A percentile compares a stretch with the other conserved stretches of the same genome.
Evolutionary conservation across 352 stramenopile species (phyloP).

Genomic region (Thalassiosira hispida): DNA sequence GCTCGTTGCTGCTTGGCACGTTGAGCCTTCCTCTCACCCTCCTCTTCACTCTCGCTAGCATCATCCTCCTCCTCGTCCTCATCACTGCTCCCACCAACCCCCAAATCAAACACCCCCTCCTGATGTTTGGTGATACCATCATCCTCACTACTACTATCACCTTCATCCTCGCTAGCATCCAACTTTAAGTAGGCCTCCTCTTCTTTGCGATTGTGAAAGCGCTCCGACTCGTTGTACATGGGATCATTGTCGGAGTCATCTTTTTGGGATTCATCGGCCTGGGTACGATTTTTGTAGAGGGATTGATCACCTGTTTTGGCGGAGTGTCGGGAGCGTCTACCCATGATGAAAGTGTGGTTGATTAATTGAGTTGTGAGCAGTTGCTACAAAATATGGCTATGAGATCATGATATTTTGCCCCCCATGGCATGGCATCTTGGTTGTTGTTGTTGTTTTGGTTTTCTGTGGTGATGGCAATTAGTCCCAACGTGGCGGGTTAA

Average conservation of each 20-base stretch:
- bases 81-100: slow-evolving; percentile 37
- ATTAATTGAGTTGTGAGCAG: neutral
- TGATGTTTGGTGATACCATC: slow-evolving; percentile 51
- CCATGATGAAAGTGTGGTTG: slow-evolving; percentile 18
- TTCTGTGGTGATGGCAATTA: too few relatives aligned
- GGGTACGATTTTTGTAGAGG: slow-evolving; percentile 50
- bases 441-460: neutral
- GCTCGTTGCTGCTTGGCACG: slow-evolving; percentile 2
- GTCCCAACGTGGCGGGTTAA: too few relatives aligned
- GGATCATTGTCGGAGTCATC: slow-evolving; percentile 59
- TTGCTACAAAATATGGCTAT: too few relatives aligned
- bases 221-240: slow-evolving; percentile 74
- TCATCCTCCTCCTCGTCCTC: slow-evolving; percentile 41
- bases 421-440: too few relatives aligned
- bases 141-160: slow-evolving; percentile 44
- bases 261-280: neutral
- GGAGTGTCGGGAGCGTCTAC: slow-evolving; percentile 48
- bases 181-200: slow-evolving; percentile 57
- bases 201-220: slow-evolving; percentile 59
- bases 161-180: slow-evolving; percentile 26
- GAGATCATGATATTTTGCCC: neutral
- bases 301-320: slow-evolving; percentile 76
- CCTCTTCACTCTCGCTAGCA: slow-evolving; percentile 15
- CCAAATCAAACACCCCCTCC: slow-evolving; percentile 56
- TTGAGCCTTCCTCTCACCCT: neutral